phyloP scores from a whole-genome alignment of 73 alveolate species.

The Paramecium biaurelia region DNA sequence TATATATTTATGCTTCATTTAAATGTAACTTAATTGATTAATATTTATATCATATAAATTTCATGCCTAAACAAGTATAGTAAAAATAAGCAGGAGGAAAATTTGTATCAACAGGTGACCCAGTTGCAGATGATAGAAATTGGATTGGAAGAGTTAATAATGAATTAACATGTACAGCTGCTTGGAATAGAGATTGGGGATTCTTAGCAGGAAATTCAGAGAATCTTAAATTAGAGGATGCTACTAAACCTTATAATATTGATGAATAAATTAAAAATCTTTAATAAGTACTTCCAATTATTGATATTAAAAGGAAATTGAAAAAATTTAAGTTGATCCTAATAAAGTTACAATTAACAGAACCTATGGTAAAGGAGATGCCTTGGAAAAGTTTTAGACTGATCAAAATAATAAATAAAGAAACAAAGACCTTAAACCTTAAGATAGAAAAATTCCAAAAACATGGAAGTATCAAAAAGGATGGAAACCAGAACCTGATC shows the following conservation, averaged over 20 bases:
- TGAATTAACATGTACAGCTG: constrained; percentile 62
- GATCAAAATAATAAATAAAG: constrained; percentile 40
- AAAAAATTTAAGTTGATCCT: constrained; percentile 17
- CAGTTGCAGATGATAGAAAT: constrained; percentile 68
- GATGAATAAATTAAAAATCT: constrained; percentile 60
- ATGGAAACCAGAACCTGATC: constrained; percentile 65
- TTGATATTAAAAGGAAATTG: neutral
- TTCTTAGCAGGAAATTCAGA: constrained; percentile 63
- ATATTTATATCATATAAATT: neutral
- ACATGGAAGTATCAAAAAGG: constrained; percentile 48
- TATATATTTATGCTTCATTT: neutral
- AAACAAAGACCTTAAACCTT: constrained; percentile 57
- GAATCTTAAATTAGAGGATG: constrained; percentile 60
- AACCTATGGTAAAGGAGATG: constrained; percentile 61
- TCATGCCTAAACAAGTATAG: constrained; percentile 33
- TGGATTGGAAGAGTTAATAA: constrained; percentile 65
- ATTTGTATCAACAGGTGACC: constrained; percentile 60
- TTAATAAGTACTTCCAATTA: constrained; percentile 1
- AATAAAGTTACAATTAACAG: constrained; percentile 55
- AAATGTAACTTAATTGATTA: neutral
- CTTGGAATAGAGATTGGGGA: constrained; percentile 70
- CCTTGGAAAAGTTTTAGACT: constrained; percentile 25
- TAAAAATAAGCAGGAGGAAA: constrained; percentile 55
- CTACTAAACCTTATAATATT: constrained; percentile 56
- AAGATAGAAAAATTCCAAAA: constrained; percentile 60